A percentile compares a stretch with the other conserved stretches of the same genome.
Evolutionary conservation across 148 eudicot species (phyloP).

Genomic region (Selenicereus undatus): DNA sequence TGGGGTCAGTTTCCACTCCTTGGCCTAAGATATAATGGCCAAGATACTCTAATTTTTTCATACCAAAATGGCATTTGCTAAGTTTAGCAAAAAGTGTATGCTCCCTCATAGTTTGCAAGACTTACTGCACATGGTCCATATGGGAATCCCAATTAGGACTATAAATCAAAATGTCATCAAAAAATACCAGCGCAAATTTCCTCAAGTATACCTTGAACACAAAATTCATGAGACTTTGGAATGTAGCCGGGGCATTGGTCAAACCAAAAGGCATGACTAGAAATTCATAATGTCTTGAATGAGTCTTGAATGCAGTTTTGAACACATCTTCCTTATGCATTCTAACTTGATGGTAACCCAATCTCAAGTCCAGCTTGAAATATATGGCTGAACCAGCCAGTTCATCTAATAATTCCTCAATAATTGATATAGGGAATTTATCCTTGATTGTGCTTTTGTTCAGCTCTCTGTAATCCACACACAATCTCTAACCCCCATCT

Average conservation of each 20-base stretch:
- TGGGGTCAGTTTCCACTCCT: not conserved
- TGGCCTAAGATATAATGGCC: not conserved
- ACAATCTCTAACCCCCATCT: not conserved
- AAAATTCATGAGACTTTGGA: not conserved
- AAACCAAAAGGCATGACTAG: not conserved
- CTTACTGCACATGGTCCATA: not conserved
- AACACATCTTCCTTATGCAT: not conserved
- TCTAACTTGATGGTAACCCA: not conserved
- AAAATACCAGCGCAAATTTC: no score
- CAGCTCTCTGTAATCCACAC: no score
- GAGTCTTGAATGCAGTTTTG: not conserved
- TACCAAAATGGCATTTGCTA: not conserved
- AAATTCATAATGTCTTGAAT: not conserved
- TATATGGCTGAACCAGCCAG: not conserved
- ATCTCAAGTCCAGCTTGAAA: not conserved
- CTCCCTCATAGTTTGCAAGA: not conserved
- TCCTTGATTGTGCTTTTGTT: no score
- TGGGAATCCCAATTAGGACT: not conserved
- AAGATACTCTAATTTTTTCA: not conserved
- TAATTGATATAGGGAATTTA: not conserved
- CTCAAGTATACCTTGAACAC: not conserved
- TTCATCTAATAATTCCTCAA: not conserved
- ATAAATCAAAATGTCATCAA: not conserved
- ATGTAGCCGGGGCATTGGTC: not conserved
- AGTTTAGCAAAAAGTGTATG: not conserved